A percentile compares a stretch with the other conserved stretches of the same genome.
Evolutionary conservation across 805 yeast genomes (phyloP).

Genomic region (Pichia phayaonensis): DNA sequence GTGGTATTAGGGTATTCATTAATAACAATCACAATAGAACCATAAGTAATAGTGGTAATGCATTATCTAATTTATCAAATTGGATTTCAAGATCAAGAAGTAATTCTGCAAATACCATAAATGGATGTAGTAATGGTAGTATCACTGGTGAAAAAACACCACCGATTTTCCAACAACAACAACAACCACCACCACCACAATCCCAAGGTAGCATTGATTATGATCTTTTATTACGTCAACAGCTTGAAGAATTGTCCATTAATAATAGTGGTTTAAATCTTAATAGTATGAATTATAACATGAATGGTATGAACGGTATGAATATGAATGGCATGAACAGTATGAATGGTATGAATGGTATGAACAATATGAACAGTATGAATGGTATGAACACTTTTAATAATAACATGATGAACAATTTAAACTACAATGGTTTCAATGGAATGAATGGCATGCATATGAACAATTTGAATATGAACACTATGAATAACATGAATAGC

Average conservation of each 20-base stretch:
- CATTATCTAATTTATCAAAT: conserved; percentile 6
- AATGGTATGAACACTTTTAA: not conserved
- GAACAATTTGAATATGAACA: not conserved
- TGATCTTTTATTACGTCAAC: conserved; percentile 23
- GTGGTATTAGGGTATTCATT: conserved; percentile 47
- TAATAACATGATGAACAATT: not conserved
- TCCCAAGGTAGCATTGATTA: conserved; percentile 16
- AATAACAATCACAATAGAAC: conserved; percentile 19
- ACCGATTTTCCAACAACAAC: conserved; percentile 4
- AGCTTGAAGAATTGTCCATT: conserved; percentile 23
- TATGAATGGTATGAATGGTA: not conserved
- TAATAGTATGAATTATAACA: not conserved
- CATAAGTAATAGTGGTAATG: conserved; percentile 8
- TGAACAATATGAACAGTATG: not conserved
- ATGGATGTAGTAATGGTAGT: conserved; percentile 12
- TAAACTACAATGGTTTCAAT: not conserved
- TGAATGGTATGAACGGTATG: not conserved
- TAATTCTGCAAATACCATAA: conserved; percentile 9
- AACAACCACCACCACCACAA: conserved; percentile 1
- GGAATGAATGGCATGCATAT: not conserved
- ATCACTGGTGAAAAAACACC: conserved; percentile 19
- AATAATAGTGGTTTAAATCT: not conserved
- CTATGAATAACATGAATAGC: no score
- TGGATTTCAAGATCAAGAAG: conserved; percentile 10
- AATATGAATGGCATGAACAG: not conserved